phyloP scores from a whole-genome alignment of 805 yeast species.

The Gaillardinia entomophila region DNA sequence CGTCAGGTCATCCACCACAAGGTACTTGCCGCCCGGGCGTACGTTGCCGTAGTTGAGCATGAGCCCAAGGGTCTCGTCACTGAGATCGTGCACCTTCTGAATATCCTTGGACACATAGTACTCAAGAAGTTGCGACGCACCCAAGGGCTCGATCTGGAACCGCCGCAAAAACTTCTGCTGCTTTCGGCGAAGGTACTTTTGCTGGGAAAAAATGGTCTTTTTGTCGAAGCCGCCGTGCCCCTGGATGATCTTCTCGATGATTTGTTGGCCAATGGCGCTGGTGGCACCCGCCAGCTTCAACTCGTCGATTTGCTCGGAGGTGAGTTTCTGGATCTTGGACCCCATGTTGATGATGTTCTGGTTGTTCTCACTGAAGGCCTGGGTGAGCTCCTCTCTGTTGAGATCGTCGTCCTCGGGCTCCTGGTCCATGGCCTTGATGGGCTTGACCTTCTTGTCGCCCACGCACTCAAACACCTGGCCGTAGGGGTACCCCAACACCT shows the following conservation, averaged over 20 bases:
- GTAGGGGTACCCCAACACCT: conserved; percentile 71
- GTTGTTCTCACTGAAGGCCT: conserved; percentile 45
- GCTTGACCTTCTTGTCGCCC: conserved; percentile 47
- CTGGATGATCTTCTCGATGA: conserved; percentile 75
- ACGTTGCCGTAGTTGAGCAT: conserved; percentile 75
- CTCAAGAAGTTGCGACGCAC: conserved; percentile 64
- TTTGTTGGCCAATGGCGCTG: conserved; percentile 60
- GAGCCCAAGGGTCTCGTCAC: conserved; percentile 78
- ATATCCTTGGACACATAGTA: conserved; percentile 76
- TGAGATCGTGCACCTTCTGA: conserved; percentile 66
- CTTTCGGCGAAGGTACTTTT: conserved; percentile 85
- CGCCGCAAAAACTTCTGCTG: conserved; percentile 85
- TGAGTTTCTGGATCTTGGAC: conserved; percentile 62
- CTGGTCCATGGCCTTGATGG: conserved; percentile 38
- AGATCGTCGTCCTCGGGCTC: conserved; percentile 28
- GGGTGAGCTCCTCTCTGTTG: conserved; percentile 32
- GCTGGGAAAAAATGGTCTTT: conserved; percentile 86
- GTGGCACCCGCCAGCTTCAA: conserved; percentile 69
- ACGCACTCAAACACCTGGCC: conserved; percentile 87
- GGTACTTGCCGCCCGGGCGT: conserved; percentile 82
- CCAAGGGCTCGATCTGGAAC: conserved; percentile 75
- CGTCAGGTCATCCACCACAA: conserved; percentile 91
- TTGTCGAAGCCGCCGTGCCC: conserved; percentile 83
- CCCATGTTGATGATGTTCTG: conserved; percentile 65
- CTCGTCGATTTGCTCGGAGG: conserved; percentile 76